Base-by-base conservation (phyloP, 805 yeast species). In the Saccharomycopsis fibuligera region DNA sequence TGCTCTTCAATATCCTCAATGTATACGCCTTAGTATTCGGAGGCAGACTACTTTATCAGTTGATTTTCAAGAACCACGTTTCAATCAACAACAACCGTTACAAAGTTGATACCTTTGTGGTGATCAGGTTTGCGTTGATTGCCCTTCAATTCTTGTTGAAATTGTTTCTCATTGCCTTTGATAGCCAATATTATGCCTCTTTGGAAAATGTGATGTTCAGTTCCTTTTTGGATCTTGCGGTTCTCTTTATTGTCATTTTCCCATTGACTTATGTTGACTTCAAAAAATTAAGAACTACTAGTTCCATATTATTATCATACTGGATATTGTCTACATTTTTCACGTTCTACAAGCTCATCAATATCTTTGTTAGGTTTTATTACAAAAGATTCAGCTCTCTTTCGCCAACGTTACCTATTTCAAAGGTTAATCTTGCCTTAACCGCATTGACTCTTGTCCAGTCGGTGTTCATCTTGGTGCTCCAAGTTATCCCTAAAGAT, bases 221-320 rank as follows among this genome's bases (percentile, higher is more conserved):
- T 19, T 61, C 77, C 3, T 57, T 68, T 19, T 36, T 68, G 14
- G 63, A 73, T 42, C 52, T 70, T 0, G 51, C 67, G 2, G 78
- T 81, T 1, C 61, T 78, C 12, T 43, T 72, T 2, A 74, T 29
- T 3, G 23, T 84, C 4, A 84, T 79, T 0, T 61, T 75, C 16
- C 64, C 68, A 3, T 64, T 88, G 31, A 83, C 87, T 50, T 84
- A 79, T 64, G 61, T 84, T 50, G 97, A 91, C 62, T 83, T 79
- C 58, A 76, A 73, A 63, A 79, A 85, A 61, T 61, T 80, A 9
- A 72, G 67, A 38, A 75, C 86, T 21, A 79, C 96, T 1, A 77
- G 74, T 56, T 83, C 91, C 1, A 69, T 78, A 0, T 66, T 89
- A 41, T 73, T 91, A 35, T 71, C 83, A 54, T 91, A 77, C 65